Evolutionary conservation across 495 filamentous ascomycete species (phyloP), one percentile per base, ranked within the genome.

Genomic region (Hapsidospora chrysogenum): DNA sequence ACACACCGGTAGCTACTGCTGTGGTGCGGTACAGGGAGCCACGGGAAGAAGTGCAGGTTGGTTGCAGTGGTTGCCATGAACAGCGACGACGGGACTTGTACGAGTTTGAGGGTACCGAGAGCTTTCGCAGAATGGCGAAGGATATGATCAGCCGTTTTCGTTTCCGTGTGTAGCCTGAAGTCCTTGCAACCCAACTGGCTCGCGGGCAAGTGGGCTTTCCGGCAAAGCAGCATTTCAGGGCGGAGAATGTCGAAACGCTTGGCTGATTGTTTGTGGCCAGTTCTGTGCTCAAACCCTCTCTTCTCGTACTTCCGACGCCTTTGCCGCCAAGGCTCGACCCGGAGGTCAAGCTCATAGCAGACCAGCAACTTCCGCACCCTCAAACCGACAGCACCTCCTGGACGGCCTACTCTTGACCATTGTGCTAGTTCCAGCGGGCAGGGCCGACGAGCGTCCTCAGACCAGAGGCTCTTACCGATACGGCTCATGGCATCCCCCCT

Each of bases 361-460:
- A 46, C 56, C 56, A 38, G 50, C 44, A 45, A 56, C 55, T 54
- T 51, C 48, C 49, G 39, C 32, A n/a, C 47, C 37, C 30, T 29
- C 36, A 40, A 35, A 41, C 48, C 34, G 36, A 39, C 33, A 36
- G 51, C 61, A 58, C 56, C 58, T 19, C 54, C 49, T 57, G 45
- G 47, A 60, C 63, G 50, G 57, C 53, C 60, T 55, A 45, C 44
- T 31, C 9, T 41, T 58, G 63, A 70, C 64, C 71, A 72, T 61
- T 72, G 69, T 65, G 54, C 59, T 33, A 53, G 42, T 68, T 57
- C 72, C 73, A 76, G 73, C 54, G 57, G 51, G 42, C 42, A 46
- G 43, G 52, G 63, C 66, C 60, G 69, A 75, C 70, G 68, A 76
- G 73, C 64, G 70, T 51, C 68, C 58, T 62, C 70, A 46, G 50